These are phyloP conservation scores for Hyaloscypha hepaticicola DNA, from an alignment of 495 filamentous ascomycete genomes.

Conservation along the genomic window DNA sequence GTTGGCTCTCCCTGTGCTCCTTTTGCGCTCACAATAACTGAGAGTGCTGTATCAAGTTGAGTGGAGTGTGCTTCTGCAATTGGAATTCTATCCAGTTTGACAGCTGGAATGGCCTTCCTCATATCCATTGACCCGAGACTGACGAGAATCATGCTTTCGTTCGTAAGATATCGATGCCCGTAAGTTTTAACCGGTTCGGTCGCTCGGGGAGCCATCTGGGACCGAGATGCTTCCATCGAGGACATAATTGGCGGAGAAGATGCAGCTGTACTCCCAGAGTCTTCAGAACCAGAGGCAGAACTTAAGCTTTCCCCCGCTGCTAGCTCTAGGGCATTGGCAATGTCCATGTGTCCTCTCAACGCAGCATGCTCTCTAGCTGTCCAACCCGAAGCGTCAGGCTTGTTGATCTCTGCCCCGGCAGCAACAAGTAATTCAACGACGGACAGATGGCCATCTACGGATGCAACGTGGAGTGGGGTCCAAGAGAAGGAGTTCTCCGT, in stretches of 20 bases:
- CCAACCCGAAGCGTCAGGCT: slow-evolving; percentile 85
- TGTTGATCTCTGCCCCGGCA: slow-evolving; percentile 71
- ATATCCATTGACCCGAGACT: slow-evolving; percentile 93
- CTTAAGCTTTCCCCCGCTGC: slow-evolving; percentile 37
- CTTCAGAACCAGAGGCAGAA: slow-evolving; percentile 28
- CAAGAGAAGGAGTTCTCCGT: slow-evolving; percentile 84
- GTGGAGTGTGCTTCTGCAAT: slow-evolving; percentile 85
- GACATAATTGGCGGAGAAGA: slow-evolving; percentile 50
- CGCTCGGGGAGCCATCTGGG: slow-evolving; percentile 42
- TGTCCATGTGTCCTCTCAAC: slow-evolving; percentile 78
- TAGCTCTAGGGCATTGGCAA: slow-evolving; percentile 65
- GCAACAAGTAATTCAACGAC: slow-evolving; percentile 70
- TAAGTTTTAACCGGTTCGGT: slow-evolving; percentile 87
- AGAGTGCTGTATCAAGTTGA: slow-evolving; percentile 90
- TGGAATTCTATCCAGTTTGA: slow-evolving; percentile 87
- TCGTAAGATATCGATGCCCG: slow-evolving; percentile 90
- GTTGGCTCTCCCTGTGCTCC: slow-evolving; percentile 84
- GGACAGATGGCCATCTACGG: slow-evolving; percentile 76
- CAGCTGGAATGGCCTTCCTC: slow-evolving; percentile 74
- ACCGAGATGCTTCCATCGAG: slow-evolving; percentile 49
- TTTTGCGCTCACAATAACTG: slow-evolving; percentile 85
- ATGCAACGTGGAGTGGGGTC: slow-evolving; percentile 90
- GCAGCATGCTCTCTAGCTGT: slow-evolving; percentile 92
- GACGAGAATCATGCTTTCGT: slow-evolving; percentile 85
- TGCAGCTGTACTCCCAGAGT: slow-evolving; percentile 38